phyloP scores from a whole-genome alignment of 176 grass and related monocot species.

The Carex parvula region DNA sequence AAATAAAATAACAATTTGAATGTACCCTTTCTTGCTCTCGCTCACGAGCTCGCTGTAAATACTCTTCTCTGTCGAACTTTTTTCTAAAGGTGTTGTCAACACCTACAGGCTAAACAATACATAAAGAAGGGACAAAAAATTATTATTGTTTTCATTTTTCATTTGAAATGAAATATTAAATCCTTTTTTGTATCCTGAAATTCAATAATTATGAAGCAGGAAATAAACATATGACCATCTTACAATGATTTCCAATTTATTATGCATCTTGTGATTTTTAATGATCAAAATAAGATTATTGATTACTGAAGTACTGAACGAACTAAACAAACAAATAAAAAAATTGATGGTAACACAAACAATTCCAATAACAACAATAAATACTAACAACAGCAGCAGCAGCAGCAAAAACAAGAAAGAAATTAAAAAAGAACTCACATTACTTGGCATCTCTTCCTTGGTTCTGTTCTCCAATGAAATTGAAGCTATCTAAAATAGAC shows the following conservation, averaged over 20 bases:
- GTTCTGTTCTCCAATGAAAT: neutral
- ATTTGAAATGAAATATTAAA: constrained; percentile 10
- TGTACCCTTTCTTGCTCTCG: constrained; percentile 78
- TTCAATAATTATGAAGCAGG: neutral
- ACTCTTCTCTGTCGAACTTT: constrained; percentile 91
- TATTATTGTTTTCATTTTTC: neutral
- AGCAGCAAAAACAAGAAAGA: neutral
- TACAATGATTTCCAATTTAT: neutral
- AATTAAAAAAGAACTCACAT: constrained; percentile 37
- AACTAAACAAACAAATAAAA: neutral
- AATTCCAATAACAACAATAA: neutral
- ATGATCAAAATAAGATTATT: neutral
- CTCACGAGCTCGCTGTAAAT: constrained; percentile 76
- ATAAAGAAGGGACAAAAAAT: constrained; percentile 21
- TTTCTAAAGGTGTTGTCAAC: constrained; percentile 87
- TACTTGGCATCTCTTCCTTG: constrained; percentile 41
- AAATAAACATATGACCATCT: neutral
- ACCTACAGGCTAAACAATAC: constrained; percentile 53
- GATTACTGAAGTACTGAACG: neutral
- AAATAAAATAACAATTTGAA: neutral
- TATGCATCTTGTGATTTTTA: neutral
- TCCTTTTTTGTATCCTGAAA: neutral
- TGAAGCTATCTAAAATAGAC: neutral
- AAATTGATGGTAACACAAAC: neutral
- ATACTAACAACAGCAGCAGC: neutral